A percentile compares a stretch with the other conserved stretches of the same genome.
These are phyloP conservation scores for Penstemon davidsonii DNA, from an alignment of 257 asterid genomes.

Conservation along the genomic window DNA sequence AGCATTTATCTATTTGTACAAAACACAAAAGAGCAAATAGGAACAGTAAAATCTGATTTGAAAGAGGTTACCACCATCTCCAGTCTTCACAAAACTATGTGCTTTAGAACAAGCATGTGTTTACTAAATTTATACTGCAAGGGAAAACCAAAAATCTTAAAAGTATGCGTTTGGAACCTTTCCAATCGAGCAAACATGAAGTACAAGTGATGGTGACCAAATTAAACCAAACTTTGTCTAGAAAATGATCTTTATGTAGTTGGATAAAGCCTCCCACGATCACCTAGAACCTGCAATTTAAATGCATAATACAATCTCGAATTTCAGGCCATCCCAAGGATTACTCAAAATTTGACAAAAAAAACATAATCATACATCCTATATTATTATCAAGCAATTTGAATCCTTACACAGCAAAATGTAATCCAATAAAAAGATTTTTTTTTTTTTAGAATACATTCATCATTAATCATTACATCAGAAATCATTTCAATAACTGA, in stretches of 20 bases:
- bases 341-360: neutral
- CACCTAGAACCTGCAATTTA: neutral
- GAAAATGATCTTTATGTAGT: neutral
- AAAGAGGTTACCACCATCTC: too few species aligned
- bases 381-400: neutral
- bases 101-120: neutral
- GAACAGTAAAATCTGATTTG: too few species aligned
- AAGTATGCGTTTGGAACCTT: neutral
- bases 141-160: neutral
- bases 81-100: too few species aligned
- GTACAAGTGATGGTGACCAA: neutral
- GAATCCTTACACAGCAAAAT: neutral
- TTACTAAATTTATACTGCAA: neutral
- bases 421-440: neutral
- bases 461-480: too few species aligned
- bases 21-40: too few species aligned
- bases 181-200: neutral
- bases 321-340: neutral
- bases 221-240: neutral
- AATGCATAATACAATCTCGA: neutral
- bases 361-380: neutral
- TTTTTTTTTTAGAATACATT: too few species aligned
- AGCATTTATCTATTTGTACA: too few species aligned
- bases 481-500: too few species aligned
- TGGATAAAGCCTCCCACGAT: neutral